Conservation (phyloP, 2,329 filamentous ascomycete genomes). For the Diaporthe destruens region DNA sequence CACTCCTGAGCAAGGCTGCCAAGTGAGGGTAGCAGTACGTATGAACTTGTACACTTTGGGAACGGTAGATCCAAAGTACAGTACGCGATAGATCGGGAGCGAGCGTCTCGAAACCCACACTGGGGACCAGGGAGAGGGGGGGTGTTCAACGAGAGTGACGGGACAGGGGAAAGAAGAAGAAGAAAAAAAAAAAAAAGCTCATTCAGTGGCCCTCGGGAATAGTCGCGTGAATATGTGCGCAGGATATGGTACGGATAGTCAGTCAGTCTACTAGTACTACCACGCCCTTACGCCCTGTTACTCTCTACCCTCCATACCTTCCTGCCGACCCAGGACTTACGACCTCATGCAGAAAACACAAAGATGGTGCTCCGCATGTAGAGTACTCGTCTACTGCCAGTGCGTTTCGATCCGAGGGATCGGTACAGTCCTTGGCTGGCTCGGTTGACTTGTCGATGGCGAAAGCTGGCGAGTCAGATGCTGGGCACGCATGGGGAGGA, state of each 20-base stretch:
- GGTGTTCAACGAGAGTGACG: not conserved
- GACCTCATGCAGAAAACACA: not conserved
- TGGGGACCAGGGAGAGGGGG: conserved; percentile 3
- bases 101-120: conserved; percentile 14
- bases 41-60: not conserved
- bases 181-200: conserved; percentile 3
- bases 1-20: conserved; percentile 24
- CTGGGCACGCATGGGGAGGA: conserved; percentile 1
- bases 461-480: conserved; percentile 22
- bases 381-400: not conserved
- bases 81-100: conserved; percentile 13
- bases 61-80: conserved; percentile 7
- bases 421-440: not conserved
- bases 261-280: not conserved
- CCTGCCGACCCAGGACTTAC: not conserved
- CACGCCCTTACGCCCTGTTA: not conserved
- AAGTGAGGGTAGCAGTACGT: not conserved
- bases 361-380: not conserved
- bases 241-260: not conserved
- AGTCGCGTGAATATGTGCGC: conserved; percentile 8
- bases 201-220: not conserved
- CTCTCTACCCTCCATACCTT: not conserved
- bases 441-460: not conserved
- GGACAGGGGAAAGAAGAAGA: not conserved
- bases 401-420: conserved; percentile 21